These are phyloP conservation scores for Dalbergia oliveri DNA, from an alignment of 306 rosid genomes.

Conservation along the genomic window DNA sequence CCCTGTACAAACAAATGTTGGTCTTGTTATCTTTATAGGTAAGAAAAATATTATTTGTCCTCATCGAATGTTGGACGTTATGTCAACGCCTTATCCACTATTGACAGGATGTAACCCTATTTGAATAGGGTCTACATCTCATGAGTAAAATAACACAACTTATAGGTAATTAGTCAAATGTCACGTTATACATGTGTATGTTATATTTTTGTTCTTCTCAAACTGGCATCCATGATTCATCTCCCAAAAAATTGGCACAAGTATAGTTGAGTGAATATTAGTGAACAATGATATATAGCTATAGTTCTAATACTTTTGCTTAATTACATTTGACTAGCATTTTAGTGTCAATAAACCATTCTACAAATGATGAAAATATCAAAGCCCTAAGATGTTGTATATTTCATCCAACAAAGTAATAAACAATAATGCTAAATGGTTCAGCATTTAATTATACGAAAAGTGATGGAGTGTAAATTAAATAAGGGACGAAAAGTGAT, in stretches of 20 bases:
- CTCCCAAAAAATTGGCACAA: neutral
- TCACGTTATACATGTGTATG: neutral
- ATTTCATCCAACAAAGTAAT: too few species aligned
- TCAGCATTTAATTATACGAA: too few species aligned
- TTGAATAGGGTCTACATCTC: too few species aligned
- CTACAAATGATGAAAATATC: neutral
- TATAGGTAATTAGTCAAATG: neutral
- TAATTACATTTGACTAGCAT: neutral
- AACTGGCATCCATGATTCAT: neutral
- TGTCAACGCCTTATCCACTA: too few species aligned
- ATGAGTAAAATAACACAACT: too few species aligned
- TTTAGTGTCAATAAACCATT: constrained; percentile 15
- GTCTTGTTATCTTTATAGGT: neutral
- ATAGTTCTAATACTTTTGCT: neutral
- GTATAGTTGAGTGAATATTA: neutral
- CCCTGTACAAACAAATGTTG: constrained; percentile 37
- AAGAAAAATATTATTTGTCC: too few species aligned
- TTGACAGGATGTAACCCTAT: too few species aligned
- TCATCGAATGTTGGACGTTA: too few species aligned
- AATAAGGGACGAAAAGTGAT: too few species aligned
- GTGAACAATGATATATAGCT: neutral
- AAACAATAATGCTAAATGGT: too few species aligned
- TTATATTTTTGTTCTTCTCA: neutral
- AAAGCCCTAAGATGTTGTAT: too few species aligned
- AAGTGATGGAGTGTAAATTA: too few species aligned